These are phyloP conservation scores for Thuidium tamariscinum DNA, from an alignment of 225 moss, liverwort and hornwort species.

Conservation along the genomic window DNA sequence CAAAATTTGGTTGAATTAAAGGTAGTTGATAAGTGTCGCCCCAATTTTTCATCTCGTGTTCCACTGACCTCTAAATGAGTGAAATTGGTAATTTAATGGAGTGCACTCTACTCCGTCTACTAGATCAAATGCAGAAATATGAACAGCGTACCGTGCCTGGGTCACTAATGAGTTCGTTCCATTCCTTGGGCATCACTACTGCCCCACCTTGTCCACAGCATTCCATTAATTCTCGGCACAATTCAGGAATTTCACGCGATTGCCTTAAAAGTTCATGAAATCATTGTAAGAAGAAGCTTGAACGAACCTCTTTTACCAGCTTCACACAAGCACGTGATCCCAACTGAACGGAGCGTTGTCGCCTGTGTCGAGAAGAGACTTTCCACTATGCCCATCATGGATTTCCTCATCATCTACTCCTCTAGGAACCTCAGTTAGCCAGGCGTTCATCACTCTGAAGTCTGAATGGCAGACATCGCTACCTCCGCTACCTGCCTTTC, in stretches of 20 bases:
- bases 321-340: slow-evolving; percentile 89
- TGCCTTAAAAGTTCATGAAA: neutral
- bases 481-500: slow-evolving; percentile 57
- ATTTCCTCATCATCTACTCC: slow-evolving; percentile 66
- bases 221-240: neutral
- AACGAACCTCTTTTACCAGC: slow-evolving; percentile 65
- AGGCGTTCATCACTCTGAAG: slow-evolving; percentile 61
- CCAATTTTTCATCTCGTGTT: neutral
- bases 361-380: slow-evolving; percentile 82
- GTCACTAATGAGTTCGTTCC: slow-evolving; percentile 76
- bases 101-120: neutral
- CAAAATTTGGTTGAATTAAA: too few relatives aligned
- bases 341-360: slow-evolving; percentile 90
- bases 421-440: slow-evolving; percentile 63
- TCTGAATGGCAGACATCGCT: slow-evolving; percentile 29
- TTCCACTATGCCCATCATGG: slow-evolving; percentile 58
- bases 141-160: slow-evolving; percentile 40
- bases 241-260: neutral
- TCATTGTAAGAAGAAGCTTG: neutral
- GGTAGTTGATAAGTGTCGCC: too few relatives aligned
- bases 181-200: slow-evolving; percentile 94
- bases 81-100: neutral
- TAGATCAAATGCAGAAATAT: too few relatives aligned
- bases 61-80: neutral
- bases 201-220: slow-evolving; percentile 49